Base-by-base conservation (phyloP, 306 rosid species). In the Parietaria judaica region DNA sequence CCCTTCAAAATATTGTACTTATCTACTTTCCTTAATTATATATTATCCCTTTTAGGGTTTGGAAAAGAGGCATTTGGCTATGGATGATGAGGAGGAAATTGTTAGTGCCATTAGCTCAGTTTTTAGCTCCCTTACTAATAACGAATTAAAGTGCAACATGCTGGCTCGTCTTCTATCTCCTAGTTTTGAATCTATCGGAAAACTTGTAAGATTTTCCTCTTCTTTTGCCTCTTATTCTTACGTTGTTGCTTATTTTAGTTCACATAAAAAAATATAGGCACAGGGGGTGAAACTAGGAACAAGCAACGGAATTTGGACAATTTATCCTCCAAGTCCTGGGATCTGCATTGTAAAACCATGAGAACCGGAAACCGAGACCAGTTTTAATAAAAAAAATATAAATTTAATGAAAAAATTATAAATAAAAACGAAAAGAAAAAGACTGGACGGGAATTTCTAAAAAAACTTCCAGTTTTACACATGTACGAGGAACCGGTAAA, bases 31-130 rank as follows among this genome's bases (percentile, higher is more conserved):
- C 65, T 61, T 70, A 38, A 63, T 50, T 70, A 55, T 68, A 8
- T 59, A 56, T 51, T 66, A 46, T 56, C 45, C 36, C 56, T 58
- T 60, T 70, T 52, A 91, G 98, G 85, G 82, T 56, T 65, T 91
- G 84, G 95, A 85, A 58, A 85, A 85, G 76, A 80, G 88, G 83
- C 83, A 80, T 79, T 82, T 91, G 35, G 76, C 96, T 69, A 69
- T 88, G 83, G 96, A 91, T 80, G 95, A 87, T 23, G 98, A 91
- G 82, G 98, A 88, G 74, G 98, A 91, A 79, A 86, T 91, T 61
- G 82, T 91, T 70, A 80, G 84, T 61, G 95, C 95, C 45, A 74
- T 91, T 68, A 85, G 95, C 77, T 74, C 79, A 71, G 76, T 91
- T 61, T 87, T 91, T 71, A 83, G 95, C 66, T 88, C 95, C 56